A percentile compares a stretch with the other conserved stretches of the same genome.
These are phyloP conservation scores for Xylariaceae sp. DNA, from an alignment of 2,329 filamentous ascomycete genomes.

Conservation along the genomic window DNA sequence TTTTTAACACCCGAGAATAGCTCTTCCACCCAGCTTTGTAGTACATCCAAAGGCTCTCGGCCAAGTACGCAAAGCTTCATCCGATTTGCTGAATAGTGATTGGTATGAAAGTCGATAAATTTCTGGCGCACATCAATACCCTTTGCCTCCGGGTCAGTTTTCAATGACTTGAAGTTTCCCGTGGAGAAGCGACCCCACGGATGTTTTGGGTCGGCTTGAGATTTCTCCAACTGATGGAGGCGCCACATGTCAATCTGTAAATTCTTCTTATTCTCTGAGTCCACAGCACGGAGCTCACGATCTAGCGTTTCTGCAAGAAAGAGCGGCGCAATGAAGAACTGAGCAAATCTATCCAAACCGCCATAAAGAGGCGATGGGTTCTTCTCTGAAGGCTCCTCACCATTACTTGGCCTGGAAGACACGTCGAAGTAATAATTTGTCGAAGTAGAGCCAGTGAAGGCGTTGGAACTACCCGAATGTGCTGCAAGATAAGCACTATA, in stretches of 20 bases:
- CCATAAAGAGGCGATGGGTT: constrained; percentile 66
- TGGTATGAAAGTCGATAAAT: constrained; percentile 88
- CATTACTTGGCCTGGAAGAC: constrained; percentile 69
- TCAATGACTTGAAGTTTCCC: constrained; percentile 80
- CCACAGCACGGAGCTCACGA: constrained; percentile 80
- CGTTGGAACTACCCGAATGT: constrained; percentile 89
- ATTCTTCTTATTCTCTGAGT: constrained; percentile 98
- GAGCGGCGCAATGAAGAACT: constrained; percentile 87
- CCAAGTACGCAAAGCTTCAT: constrained; percentile 91
- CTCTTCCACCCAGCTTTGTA: constrained; percentile 80
- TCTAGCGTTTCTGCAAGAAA: constrained; percentile 84
- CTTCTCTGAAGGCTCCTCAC: constrained; percentile 49
- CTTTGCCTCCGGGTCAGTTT: constrained; percentile 72
- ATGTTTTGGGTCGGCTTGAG: constrained; percentile 80
- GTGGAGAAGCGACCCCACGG: constrained; percentile 91
- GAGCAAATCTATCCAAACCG: constrained; percentile 84
- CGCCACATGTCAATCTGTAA: constrained; percentile 87
- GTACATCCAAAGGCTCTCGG: constrained; percentile 72
- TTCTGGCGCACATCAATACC: constrained; percentile 84
- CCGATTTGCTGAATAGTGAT: constrained; percentile 85
- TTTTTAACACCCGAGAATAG: constrained; percentile 79
- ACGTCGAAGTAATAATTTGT: constrained; percentile 99
- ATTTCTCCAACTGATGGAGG: constrained; percentile 81
- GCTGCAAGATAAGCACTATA: constrained; percentile 90
- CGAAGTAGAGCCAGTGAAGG: constrained; percentile 87